Conservation (phyloP, 805 yeast species). For the Saturnispora ahearnii region DNA sequence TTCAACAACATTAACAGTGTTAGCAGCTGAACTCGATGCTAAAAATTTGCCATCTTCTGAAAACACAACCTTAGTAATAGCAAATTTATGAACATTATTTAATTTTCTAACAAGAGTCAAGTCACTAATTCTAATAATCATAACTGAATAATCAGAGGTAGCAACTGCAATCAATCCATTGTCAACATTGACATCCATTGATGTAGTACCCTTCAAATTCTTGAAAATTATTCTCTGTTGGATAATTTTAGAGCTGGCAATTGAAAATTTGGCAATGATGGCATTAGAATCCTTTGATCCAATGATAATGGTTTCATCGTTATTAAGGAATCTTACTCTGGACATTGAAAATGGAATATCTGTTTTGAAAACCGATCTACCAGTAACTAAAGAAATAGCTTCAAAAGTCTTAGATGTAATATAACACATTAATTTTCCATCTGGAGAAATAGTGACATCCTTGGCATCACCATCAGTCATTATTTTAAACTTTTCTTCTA, state of each 20-base stretch:
- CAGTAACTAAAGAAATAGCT: slow-evolving; percentile 42
- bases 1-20: slow-evolving; percentile 53
- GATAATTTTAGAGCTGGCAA: slow-evolving; percentile 33
- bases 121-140: slow-evolving; percentile 42
- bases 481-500: slow-evolving; percentile 46
- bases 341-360: slow-evolving; percentile 22
- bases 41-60: slow-evolving; percentile 58
- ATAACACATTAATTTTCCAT: slow-evolving; percentile 56
- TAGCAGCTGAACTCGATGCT: slow-evolving; percentile 72
- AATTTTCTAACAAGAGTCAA: slow-evolving; percentile 43
- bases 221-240: slow-evolving; percentile 35
- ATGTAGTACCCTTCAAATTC: slow-evolving; percentile 48
- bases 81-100: slow-evolving; percentile 63
- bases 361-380: slow-evolving; percentile 29
- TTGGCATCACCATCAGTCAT: slow-evolving; percentile 46
- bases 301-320: slow-evolving; percentile 33
- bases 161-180: slow-evolving; percentile 44
- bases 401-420: slow-evolving; percentile 49
- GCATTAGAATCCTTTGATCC: slow-evolving; percentile 38
- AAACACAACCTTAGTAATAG: slow-evolving; percentile 64
- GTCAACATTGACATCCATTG: slow-evolving; percentile 35
- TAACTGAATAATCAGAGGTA: slow-evolving; percentile 58
- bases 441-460: slow-evolving; percentile 61
- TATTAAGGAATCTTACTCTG: slow-evolving; percentile 27
- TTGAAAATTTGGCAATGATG: slow-evolving; percentile 35